Evolutionary conservation across 2,329 filamentous ascomycete genomes (phyloP), one percentile per base, ranked within the genome.

Genomic region (Aureobasidium sp.): DNA sequence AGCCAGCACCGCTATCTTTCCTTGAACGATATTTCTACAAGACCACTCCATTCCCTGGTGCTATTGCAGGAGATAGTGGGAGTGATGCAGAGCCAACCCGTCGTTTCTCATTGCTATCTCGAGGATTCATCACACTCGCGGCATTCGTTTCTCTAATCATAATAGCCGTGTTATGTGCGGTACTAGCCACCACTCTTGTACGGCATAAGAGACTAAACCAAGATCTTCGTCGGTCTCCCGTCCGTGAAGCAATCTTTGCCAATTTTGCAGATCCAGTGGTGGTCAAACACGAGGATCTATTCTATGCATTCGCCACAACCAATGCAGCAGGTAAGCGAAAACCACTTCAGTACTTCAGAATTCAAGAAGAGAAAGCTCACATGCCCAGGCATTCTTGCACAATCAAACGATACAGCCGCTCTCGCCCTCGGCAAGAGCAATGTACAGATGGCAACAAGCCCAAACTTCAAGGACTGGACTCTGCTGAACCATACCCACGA

Each of bases 251-350:
- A 17, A 63, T 74, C 29, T 45, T 62, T 4, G 66, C 66, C 22
- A 75, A 76, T 66, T 77, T 77, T 53, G 70, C 75, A 0, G 75
- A 77, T 66, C 75, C 75, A 2, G 62, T 69, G 11, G 65, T 77
- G 15, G 66, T 70, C 36, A 64, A 68, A 39, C 64, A 68, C 29
- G 68, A 71, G 22, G 70, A 70, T 22, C 71, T 68, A 0, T 77
- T 71, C 70, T 76, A 74, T 53, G 73, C 75, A 2, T 76, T 70
- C 59, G 75, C 69, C 0, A 76, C 75, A 20, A 74, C 72, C 63
- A 71, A 71, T 56, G 71, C 69, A 2, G 70, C 71, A 8, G 55
- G 53, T 47, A 12, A 42, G 52, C 17, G 8, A 15, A 48, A 2
- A 1, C n/a, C 9, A 17, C 25, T 29, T 4, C 7, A 48, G 45